Evolutionary conservation across 495 filamentous ascomycete genomes (phyloP).

Genomic region (Podospora pseudoanserina): DNA sequence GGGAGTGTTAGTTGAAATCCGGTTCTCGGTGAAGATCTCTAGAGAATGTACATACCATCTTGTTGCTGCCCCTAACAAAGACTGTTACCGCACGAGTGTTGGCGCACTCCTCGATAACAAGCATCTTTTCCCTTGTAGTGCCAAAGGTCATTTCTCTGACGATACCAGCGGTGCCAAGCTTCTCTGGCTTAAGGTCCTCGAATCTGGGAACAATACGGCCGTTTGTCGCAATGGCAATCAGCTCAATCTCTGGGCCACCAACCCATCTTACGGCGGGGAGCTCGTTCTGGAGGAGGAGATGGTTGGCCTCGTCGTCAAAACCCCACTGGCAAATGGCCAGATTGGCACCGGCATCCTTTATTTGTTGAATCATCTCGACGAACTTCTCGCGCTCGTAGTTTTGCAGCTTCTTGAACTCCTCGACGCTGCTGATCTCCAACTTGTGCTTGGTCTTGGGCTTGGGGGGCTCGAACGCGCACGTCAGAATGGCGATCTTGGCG

Average conservation of each 20-base stretch:
- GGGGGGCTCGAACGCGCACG: slow-evolving; percentile 97
- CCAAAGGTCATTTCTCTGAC: slow-evolving; percentile 95
- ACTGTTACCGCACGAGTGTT: slow-evolving; percentile 95
- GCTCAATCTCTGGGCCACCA: slow-evolving; percentile 94
- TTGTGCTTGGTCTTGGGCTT: slow-evolving; percentile 99
- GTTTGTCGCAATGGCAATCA: slow-evolving; percentile 98
- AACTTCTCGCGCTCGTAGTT: slow-evolving; percentile 95
- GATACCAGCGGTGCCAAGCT: slow-evolving; percentile 84
- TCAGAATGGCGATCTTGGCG: slow-evolving; percentile 95
- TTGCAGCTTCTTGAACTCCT: slow-evolving; percentile 96
- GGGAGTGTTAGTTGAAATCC: not conserved
- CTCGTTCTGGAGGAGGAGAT: slow-evolving; percentile 90
- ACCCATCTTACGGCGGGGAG: slow-evolving; percentile 97
- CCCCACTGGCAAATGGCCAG: slow-evolving; percentile 99
- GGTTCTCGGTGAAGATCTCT: not conserved
- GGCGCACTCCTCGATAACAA: slow-evolving; percentile 98
- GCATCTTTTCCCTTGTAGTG: slow-evolving; percentile 98
- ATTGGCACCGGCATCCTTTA: slow-evolving; percentile 96
- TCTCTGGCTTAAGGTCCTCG: slow-evolving; percentile 85
- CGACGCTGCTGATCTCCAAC: slow-evolving; percentile 94
- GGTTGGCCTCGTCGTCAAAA: slow-evolving; percentile 98
- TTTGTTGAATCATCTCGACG: slow-evolving; percentile 95
- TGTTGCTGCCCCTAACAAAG: slow-evolving; percentile 96
- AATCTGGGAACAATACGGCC: slow-evolving; percentile 96
- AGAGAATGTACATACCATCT: slow-evolving; percentile 66